phyloP scores from a whole-genome alignment of 106 monocot species.

The Cymbidium sinense region DNA sequence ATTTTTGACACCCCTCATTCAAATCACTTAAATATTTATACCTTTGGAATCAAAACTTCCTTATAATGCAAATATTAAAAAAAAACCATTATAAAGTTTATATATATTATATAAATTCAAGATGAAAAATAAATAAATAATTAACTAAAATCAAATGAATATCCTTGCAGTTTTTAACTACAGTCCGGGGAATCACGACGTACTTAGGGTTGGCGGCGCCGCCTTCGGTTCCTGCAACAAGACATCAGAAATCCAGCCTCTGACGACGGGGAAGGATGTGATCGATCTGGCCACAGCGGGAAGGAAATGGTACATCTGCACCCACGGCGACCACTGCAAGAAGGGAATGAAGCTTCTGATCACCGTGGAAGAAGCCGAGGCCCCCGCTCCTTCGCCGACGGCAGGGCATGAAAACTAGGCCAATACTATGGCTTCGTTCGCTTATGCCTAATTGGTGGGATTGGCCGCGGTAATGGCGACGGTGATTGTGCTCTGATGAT shows the following conservation, averaged over 20 bases:
- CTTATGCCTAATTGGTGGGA: neutral
- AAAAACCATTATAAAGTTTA: too few species aligned
- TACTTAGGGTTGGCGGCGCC: neutral
- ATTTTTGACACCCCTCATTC: too few species aligned
- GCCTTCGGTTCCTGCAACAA: slow-evolving; percentile 9
- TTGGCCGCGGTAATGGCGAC: neutral
- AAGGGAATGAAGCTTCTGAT: neutral
- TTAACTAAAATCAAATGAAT: neutral
- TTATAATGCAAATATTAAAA: too few species aligned
- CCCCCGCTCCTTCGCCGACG: neutral
- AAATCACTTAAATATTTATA: too few species aligned
- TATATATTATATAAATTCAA: too few species aligned
- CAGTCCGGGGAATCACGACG: neutral
- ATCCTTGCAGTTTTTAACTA: slow-evolving; percentile 13
- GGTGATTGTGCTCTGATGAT: neutral
- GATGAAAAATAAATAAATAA: neutral
- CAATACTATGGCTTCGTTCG: neutral
- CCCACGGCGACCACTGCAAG: neutral
- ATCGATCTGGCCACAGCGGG: slow-evolving; percentile 2
- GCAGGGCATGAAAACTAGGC: neutral
- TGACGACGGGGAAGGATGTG: slow-evolving; percentile 7
- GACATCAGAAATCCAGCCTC: neutral
- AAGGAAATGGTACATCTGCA: slow-evolving; percentile 2
- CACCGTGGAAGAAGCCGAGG: neutral
- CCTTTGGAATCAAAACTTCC: too few species aligned